These are phyloP conservation scores for Emmonsiellopsis sp. DNA, from an alignment of 2,329 filamentous ascomycete genomes.

Conservation along the genomic window DNA sequence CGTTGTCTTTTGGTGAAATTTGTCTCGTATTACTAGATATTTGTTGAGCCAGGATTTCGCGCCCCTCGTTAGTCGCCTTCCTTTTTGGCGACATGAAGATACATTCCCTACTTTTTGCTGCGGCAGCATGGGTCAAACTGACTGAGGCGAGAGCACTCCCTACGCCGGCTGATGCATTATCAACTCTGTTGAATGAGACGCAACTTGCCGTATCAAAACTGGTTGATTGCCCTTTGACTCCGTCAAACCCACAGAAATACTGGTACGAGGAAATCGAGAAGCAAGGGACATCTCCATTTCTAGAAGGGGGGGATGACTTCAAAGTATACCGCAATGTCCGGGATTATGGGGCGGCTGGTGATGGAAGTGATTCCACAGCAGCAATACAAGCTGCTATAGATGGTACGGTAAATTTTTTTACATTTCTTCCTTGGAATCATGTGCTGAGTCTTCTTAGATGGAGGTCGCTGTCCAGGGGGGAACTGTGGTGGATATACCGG, in stretches of 20 bases:
- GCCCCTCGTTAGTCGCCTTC: too few relatives aligned
- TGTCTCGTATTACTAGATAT: too few relatives aligned
- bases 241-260: background rate
- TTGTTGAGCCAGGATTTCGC: too few relatives aligned
- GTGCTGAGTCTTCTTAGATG: background rate
- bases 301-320: conserved; percentile 44
- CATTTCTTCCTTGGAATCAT: background rate
- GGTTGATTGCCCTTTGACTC: background rate
- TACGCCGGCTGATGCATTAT: too few relatives aligned
- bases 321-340: conserved; percentile 68
- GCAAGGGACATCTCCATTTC: conserved; percentile 59
- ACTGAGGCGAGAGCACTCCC: too few relatives aligned
- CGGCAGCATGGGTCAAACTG: too few relatives aligned
- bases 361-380: conserved; percentile 27
- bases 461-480: background rate
- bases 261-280: background rate
- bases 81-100: too few relatives aligned
- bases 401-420: background rate
- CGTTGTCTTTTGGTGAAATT: too few relatives aligned
- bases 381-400: background rate
- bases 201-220: too few relatives aligned
- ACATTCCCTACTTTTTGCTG: too few relatives aligned
- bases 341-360: conserved; percentile 64
- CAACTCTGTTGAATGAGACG: too few relatives aligned
- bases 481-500: background rate